Evolutionary conservation across 2,329 filamentous ascomycete genomes (phyloP).

Genomic region (Colletotrichum sp.): DNA sequence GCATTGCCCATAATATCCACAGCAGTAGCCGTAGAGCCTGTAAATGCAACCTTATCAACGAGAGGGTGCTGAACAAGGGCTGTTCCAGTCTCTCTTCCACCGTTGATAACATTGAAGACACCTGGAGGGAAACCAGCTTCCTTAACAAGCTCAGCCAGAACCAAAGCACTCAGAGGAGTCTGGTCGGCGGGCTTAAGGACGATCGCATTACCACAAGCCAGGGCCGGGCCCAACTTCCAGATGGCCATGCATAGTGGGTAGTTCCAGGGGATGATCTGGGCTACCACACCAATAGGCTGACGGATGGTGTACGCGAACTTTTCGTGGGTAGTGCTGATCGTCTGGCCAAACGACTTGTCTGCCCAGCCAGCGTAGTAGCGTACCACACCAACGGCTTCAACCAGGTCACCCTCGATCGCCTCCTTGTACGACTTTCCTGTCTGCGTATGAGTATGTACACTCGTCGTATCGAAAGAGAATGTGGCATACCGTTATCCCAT

Average conservation of each 20-base stretch:
- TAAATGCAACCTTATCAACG: slow-evolving; percentile 83
- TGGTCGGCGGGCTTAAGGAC: neutral
- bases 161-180: neutral
- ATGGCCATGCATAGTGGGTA: neutral
- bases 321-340: slow-evolving; percentile 70
- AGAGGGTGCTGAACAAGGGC: slow-evolving; percentile 70
- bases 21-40: slow-evolving; percentile 75
- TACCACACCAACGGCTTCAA: slow-evolving; percentile 47
- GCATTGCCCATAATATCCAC: slow-evolving; percentile 79
- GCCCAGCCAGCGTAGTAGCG: slow-evolving; percentile 82
- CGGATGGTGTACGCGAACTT: slow-evolving; percentile 79
- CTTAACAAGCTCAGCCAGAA: slow-evolving; percentile 70
- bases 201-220: neutral
- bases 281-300: slow-evolving; percentile 75
- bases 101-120: slow-evolving; percentile 78
- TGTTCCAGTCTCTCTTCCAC: slow-evolving; percentile 71
- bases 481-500: slow-evolving; percentile 61
- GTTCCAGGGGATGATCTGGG: neutral
- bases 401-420: slow-evolving; percentile 68
- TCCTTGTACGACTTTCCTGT: slow-evolving; percentile 67
- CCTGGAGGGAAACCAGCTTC: slow-evolving; percentile 80
- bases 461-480: neutral
- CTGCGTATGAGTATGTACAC: neutral
- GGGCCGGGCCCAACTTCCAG: slow-evolving; percentile 39
- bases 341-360: slow-evolving; percentile 79